Conservation (phyloP, 768 basidiomycete species). For the Tulasnella sp. region DNA sequence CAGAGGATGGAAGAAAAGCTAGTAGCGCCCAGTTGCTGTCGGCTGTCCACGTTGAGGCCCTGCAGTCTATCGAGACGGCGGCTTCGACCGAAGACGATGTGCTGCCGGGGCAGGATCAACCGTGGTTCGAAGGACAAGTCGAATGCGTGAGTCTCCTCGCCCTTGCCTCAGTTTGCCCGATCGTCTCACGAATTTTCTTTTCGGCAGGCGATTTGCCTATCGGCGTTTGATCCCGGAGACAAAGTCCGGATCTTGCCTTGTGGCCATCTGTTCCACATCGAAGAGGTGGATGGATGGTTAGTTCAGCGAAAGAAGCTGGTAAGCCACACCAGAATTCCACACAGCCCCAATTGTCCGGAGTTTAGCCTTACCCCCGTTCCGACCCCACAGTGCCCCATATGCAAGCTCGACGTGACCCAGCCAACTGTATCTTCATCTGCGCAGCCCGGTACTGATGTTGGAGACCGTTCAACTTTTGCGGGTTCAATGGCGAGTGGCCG, state of each 20-base stretch:
- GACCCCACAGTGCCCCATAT: conserved; percentile 75
- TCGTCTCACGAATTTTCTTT: conserved; percentile 20
- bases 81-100: conserved; percentile 34
- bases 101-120: conserved; percentile 24
- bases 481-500: neutral
- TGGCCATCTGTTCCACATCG: conserved; percentile 90
- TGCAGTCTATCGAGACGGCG: conserved; percentile 35
- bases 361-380: conserved; percentile 33
- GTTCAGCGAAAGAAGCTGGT: conserved; percentile 92
- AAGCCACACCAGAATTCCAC: conserved; percentile 43
- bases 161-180: neutral
- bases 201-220: conserved; percentile 77
- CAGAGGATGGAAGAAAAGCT: conserved; percentile 23
- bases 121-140: conserved; percentile 32
- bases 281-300: conserved; percentile 91
- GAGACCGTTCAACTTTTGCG: neutral
- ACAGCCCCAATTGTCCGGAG: neutral
- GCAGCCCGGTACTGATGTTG: neutral
- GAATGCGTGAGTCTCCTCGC: conserved; percentile 14
- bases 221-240: conserved; percentile 83
- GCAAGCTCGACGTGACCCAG: conserved; percentile 85
- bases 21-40: conserved; percentile 8
- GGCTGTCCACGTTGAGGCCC: neutral
- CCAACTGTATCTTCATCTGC: conserved; percentile 39
- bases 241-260: conserved; percentile 90